A percentile compares a stretch with the other conserved stretches of the same genome.
phyloP scores from a whole-genome alignment of 2,329 filamentous ascomycete species.

The Ambrosiella cleistominuta region DNA sequence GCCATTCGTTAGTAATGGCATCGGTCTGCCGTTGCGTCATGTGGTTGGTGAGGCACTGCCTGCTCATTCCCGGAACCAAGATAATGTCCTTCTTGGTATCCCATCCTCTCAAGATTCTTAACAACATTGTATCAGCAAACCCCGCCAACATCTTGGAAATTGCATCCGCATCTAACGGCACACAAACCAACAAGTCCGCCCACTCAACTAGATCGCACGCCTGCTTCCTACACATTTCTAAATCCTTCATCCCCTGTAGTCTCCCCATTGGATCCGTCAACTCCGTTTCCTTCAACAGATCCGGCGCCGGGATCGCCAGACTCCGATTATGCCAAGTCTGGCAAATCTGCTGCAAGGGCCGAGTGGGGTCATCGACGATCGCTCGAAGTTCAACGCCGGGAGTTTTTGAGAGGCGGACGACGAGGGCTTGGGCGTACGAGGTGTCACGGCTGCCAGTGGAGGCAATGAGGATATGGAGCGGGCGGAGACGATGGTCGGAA shows the following conservation, averaged over 20 bases:
- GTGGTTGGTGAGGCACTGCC: slow-evolving; percentile 76
- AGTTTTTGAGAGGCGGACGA: slow-evolving; percentile 49
- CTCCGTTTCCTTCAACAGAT: slow-evolving; percentile 4
- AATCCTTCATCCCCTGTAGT: background rate
- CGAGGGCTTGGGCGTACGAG: slow-evolving; percentile 47
- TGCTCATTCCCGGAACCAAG: slow-evolving; percentile 76
- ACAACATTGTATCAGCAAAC: slow-evolving; percentile 60
- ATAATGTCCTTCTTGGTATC: slow-evolving; percentile 71
- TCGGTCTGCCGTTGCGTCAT: slow-evolving; percentile 74
- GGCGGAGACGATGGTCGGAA: slow-evolving; percentile 20
- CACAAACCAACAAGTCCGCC: slow-evolving; percentile 73
- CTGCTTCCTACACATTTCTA: slow-evolving; percentile 15
- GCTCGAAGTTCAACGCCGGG: slow-evolving; percentile 42
- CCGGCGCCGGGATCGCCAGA: slow-evolving; percentile 25
- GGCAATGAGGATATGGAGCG: slow-evolving; percentile 42
- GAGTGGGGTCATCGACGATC: slow-evolving; percentile 47
- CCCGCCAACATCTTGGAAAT: slow-evolving; percentile 79
- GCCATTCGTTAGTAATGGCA: slow-evolving; percentile 70
- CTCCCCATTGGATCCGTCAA: slow-evolving; percentile 11
- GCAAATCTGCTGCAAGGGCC: slow-evolving; percentile 44
- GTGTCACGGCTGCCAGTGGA: slow-evolving; percentile 48
- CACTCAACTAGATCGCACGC: slow-evolving; percentile 60
- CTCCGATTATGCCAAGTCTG: slow-evolving; percentile 40
- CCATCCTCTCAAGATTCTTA: slow-evolving; percentile 74
- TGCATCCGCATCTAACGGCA: slow-evolving; percentile 68